phyloP scores from a whole-genome alignment of 345 rosid genomes.

The Carallia pectinifolia region DNA sequence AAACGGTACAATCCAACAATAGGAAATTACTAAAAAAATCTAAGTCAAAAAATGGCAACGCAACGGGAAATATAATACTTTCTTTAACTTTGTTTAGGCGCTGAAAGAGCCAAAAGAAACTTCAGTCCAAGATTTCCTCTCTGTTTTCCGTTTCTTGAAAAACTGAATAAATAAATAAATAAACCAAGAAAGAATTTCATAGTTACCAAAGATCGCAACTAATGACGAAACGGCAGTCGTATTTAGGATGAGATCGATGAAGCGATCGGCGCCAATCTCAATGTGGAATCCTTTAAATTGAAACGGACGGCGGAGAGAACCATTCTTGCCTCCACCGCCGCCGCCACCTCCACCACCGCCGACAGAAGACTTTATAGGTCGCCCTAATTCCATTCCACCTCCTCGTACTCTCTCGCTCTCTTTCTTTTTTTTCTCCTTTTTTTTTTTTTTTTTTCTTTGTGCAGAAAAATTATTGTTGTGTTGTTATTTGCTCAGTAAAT shows the following conservation, averaged over 20 bases:
- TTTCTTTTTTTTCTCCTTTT: not conserved
- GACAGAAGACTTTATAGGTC: not conserved
- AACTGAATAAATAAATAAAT: no score
- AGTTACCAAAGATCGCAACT: slow-evolving; percentile 86
- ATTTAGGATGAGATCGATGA: slow-evolving; percentile 68
- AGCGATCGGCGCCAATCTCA: slow-evolving; percentile 86
- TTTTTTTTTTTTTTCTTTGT: no score
- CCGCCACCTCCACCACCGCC: slow-evolving; percentile 16
- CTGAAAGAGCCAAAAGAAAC: no score
- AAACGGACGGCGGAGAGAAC: slow-evolving; percentile 57
- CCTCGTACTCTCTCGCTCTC: not conserved
- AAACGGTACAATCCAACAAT: not conserved
- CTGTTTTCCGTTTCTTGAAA: no score
- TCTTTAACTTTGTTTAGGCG: no score
- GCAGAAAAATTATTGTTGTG: no score
- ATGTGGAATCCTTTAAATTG: slow-evolving; percentile 74
- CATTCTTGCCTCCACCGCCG: slow-evolving; percentile 49
- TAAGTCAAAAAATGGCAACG: no score
- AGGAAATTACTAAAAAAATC: not conserved
- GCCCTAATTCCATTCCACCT: not conserved
- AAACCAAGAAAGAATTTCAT: not conserved
- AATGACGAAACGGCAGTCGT: slow-evolving; percentile 86
- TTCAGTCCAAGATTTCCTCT: no score
- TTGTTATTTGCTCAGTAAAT: no score
- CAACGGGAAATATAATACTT: no score